Conservation (phyloP, 306 rosid genomes). For the Lagenaria siceraria region DNA sequence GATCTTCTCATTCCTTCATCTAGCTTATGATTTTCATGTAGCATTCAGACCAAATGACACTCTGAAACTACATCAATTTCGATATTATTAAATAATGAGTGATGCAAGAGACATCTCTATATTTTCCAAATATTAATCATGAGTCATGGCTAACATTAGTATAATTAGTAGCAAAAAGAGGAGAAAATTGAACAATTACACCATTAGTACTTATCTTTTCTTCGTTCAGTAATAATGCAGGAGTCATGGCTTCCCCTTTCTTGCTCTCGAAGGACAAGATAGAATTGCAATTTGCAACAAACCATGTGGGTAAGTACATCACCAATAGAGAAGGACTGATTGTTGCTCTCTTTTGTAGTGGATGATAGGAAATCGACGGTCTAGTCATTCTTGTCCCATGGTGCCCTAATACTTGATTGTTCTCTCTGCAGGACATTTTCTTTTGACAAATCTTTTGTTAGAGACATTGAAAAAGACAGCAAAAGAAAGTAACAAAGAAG, state of each 20-base stretch:
- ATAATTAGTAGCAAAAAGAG: no score
- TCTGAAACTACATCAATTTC: neutral
- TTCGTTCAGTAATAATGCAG: constrained; percentile 64
- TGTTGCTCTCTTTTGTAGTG: neutral
- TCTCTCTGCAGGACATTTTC: constrained; percentile 61
- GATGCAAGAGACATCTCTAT: neutral
- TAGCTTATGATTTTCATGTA: neutral
- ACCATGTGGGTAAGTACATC: constrained; percentile 45
- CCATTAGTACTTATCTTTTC: neutral
- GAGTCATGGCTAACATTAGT: no score
- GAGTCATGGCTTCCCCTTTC: constrained; percentile 58
- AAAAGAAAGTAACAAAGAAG: constrained; percentile 38
- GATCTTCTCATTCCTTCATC: neutral
- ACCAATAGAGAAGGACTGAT: neutral
- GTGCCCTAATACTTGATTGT: neutral
- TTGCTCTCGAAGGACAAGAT: constrained; percentile 50
- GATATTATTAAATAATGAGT: neutral
- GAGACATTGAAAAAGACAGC: constrained; percentile 65
- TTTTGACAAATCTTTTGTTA: constrained; percentile 61
- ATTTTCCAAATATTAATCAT: neutral
- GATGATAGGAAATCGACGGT: neutral
- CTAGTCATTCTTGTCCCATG: neutral
- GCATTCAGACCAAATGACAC: neutral
- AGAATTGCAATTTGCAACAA: constrained; percentile 78
- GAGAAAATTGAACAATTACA: neutral